Evolutionary conservation across 352 stramenopile genomes (phyloP).

Genomic region (Aphanomyces astaci): DNA sequence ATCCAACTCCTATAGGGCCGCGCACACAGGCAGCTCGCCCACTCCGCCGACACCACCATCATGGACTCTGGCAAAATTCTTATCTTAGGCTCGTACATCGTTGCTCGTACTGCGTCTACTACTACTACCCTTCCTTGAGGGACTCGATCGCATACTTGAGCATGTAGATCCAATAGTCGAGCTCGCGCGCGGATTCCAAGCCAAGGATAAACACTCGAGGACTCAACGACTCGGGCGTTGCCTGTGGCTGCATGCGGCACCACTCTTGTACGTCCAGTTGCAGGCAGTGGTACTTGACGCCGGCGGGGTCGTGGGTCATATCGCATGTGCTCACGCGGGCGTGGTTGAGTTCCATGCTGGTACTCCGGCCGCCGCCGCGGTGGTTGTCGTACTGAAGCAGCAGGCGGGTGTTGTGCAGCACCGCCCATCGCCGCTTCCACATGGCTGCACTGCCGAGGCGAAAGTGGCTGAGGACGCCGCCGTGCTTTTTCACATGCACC

Average conservation of each 20-base stretch:
- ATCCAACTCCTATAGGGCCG: too few relatives aligned
- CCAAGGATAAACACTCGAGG: slow-evolving; percentile 63
- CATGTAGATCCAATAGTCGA: slow-evolving; percentile 81
- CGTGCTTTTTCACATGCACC: slow-evolving; percentile 76
- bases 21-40: too few relatives aligned
- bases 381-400: slow-evolving; percentile 65
- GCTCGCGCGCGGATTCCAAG: slow-evolving; percentile 62
- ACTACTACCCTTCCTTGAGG: slow-evolving; percentile 40
- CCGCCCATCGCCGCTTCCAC: slow-evolving; percentile 80
- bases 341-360: slow-evolving; percentile 58
- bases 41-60: too few relatives aligned
- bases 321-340: slow-evolving; percentile 69
- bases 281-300: slow-evolving; percentile 71
- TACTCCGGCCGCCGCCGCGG: slow-evolving; percentile 33
- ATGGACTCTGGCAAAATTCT: too few relatives aligned
- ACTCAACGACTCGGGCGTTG: neutral
- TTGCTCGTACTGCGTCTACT: neutral
- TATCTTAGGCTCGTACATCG: neutral
- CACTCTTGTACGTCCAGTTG: slow-evolving; percentile 77
- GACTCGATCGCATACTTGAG: slow-evolving; percentile 80
- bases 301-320: slow-evolving; percentile 35
- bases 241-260: slow-evolving; percentile 40
- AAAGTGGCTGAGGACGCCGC: slow-evolving; percentile 29
- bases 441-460: slow-evolving; percentile 38
- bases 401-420: slow-evolving; percentile 57